phyloP scores from a whole-genome alignment of 2,329 filamentous ascomycete species.

The Cladosporium halotolerans region DNA sequence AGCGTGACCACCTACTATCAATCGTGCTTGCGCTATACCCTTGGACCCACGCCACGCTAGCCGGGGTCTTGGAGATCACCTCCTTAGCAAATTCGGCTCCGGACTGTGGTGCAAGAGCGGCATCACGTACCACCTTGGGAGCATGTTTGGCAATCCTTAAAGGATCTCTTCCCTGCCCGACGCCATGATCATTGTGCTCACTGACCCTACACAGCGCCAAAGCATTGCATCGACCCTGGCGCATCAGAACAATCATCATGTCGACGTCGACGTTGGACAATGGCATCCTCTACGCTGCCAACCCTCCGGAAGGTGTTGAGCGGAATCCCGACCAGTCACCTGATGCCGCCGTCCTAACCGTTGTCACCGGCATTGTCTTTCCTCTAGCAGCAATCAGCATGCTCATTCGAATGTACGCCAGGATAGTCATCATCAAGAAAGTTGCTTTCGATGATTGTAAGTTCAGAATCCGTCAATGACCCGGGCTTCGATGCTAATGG shows the following conservation, averaged over 20 bases:
- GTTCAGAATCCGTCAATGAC: neutral
- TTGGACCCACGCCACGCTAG: conserved; percentile 7
- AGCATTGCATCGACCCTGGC: neutral
- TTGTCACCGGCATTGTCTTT: conserved; percentile 4
- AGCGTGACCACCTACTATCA: neutral
- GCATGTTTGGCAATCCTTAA: conserved; percentile 6
- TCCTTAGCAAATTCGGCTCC: neutral
- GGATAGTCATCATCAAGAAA: conserved; percentile 1
- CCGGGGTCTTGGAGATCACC: neutral
- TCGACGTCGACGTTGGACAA: neutral
- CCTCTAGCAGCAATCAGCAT: conserved; percentile 1
- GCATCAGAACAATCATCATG: neutral
- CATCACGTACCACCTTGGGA: neutral
- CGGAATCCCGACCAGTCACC: conserved; percentile 2
- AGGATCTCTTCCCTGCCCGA: neutral
- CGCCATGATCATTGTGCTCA: neutral
- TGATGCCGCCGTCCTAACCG: neutral
- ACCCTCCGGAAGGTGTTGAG: conserved; percentile 3
- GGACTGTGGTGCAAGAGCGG: neutral
- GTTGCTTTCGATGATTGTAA: conserved; percentile 7
- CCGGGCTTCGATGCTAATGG: neutral
- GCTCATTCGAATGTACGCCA: neutral
- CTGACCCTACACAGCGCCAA: neutral
- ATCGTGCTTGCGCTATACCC: neutral
- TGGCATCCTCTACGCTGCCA: conserved; percentile 7